These are phyloP conservation scores for Diplosphaera chodatii DNA, from an alignment of 139 green algal species.

Conservation along the genomic window DNA sequence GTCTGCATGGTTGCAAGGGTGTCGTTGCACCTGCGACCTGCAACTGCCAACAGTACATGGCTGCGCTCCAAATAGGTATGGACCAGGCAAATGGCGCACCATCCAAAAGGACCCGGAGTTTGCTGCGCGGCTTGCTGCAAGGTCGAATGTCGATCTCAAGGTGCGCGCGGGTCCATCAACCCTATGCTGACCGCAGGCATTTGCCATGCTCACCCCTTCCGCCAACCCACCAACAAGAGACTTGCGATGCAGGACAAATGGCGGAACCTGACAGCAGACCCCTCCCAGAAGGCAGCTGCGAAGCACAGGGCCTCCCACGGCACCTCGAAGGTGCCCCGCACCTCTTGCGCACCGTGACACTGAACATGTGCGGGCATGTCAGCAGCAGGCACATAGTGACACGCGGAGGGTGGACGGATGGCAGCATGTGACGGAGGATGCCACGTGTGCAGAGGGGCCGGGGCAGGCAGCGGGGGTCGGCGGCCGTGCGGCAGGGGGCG, in stretches of 20 bases:
- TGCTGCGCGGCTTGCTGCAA: conserved; percentile 22
- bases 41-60: no score
- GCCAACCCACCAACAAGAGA: not conserved
- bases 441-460: no score
- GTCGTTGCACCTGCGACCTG: no score
- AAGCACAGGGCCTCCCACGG: not conserved
- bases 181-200: no score
- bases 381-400: no score
- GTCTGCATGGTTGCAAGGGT: not conserved
- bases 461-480: no score
- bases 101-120: conserved; percentile 53
- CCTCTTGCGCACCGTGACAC: no score
- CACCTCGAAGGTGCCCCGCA: not conserved
- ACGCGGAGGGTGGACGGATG: no score
- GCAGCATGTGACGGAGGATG: no score
- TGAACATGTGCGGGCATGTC: no score
- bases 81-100: conserved; percentile 45
- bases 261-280: conserved; percentile 32
- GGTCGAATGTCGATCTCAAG: conserved; percentile 62
- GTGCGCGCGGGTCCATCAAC: not conserved
- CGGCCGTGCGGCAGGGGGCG: not conserved
- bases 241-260: conserved; percentile 41
- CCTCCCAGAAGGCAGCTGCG: not conserved
- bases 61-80: conserved; percentile 24
- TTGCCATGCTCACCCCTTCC: not conserved